Conservation (phyloP, 192 early-diverging fungal species). For the Podila minutissima region DNA sequence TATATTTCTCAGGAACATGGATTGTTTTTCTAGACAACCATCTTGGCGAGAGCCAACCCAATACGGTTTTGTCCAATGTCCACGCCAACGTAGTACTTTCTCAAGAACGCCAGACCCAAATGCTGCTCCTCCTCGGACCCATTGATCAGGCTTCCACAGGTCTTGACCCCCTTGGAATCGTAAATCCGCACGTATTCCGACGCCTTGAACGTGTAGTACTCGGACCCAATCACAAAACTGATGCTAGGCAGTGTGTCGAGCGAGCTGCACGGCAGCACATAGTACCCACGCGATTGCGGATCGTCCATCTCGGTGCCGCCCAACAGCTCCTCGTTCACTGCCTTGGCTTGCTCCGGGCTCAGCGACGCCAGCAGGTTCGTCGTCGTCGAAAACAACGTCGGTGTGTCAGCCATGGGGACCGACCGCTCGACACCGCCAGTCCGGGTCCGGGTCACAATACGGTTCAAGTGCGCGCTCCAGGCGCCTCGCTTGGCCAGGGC, state of each 20-base stretch:
- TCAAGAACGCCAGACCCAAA: constrained; percentile 82
- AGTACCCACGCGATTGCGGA: constrained; percentile 70
- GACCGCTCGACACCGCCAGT: no score
- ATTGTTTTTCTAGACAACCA: constrained; percentile 4
- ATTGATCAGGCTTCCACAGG: no score
- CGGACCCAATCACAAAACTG: constrained; percentile 79
- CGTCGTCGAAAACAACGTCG: no score
- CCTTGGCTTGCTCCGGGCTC: constrained; percentile 79
- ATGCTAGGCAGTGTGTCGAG: constrained; percentile 77
- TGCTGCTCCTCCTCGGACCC: no score
- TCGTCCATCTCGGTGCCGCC: constrained; percentile 84
- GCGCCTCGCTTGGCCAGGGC: constrained; percentile 70
- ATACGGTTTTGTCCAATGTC: constrained; percentile 73
- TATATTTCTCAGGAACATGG: no score
- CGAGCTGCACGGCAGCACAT: constrained; percentile 84
- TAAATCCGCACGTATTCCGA: constrained; percentile 48
- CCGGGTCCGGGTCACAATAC: no score
- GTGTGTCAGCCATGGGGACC: no score
- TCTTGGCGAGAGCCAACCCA: constrained; percentile 57
- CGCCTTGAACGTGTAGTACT: constrained; percentile 72
- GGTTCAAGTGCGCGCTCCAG: no score
- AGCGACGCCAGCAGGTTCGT: constrained; percentile 34
- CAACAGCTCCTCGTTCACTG: constrained; percentile 76
- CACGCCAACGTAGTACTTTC: constrained; percentile 79
- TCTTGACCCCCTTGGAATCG: no score